Percentiles rank a stretch among this genome's conserved stretches.
Evolutionary conservation across 768 basidiomycete species (phyloP).

Genomic region (Mycena sanguinolenta): DNA sequence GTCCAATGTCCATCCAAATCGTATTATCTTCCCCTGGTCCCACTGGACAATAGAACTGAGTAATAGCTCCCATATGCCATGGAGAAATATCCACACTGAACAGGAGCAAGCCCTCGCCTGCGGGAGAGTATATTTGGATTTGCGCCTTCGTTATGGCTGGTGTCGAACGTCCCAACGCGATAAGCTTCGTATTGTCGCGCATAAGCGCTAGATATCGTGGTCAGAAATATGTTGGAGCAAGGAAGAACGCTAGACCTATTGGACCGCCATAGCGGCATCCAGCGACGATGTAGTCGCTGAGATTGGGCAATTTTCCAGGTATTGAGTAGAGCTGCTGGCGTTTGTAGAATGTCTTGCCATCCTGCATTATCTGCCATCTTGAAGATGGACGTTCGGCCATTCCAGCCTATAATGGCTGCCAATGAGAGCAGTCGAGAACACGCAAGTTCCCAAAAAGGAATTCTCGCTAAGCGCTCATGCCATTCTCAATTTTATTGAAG

Average conservation of each 20-base stretch:
- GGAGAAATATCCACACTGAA: constrained; percentile 75
- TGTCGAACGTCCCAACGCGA: constrained; percentile 74
- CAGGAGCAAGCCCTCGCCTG: constrained; percentile 78
- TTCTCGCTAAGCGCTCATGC: background rate
- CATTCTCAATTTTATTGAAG: background rate
- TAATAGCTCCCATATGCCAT: constrained; percentile 27
- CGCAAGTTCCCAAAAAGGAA: constrained; percentile 8
- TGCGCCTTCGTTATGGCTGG: constrained; percentile 79
- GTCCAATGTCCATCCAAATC: constrained; percentile 87
- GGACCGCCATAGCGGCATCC: constrained; percentile 92
- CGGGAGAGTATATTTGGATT: constrained; percentile 89
- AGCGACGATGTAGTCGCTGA: constrained; percentile 84
- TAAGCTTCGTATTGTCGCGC: constrained; percentile 85
- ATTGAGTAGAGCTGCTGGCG: constrained; percentile 88
- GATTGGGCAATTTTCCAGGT: constrained; percentile 80
- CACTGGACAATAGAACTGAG: constrained; percentile 66
- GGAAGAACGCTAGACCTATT: constrained; percentile 67
- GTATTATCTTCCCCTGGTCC: constrained; percentile 88
- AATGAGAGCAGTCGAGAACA: background rate
- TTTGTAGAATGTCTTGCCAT: constrained; percentile 89
- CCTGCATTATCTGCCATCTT: constrained; percentile 93
- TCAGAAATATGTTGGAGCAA: constrained; percentile 20
- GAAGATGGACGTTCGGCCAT: constrained; percentile 76
- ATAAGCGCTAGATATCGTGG: constrained; percentile 74
- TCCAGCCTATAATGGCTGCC: constrained; percentile 1